Conservation (phyloP, 2,329 filamentous ascomycete species). For the Exophiala sideris region DNA sequence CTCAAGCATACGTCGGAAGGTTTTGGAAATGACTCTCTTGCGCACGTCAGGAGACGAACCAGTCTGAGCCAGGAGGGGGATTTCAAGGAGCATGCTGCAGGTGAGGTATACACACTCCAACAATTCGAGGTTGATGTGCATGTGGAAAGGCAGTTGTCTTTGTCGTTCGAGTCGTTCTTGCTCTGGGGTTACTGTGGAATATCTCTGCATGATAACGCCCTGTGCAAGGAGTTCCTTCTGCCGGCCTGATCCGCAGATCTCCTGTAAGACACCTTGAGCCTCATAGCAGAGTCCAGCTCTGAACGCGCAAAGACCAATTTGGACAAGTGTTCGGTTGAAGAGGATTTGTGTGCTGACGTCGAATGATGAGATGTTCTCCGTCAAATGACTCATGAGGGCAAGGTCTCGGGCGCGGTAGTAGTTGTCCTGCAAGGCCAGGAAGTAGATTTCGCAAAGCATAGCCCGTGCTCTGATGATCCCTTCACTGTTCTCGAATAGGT, state of each 20-base stretch:
- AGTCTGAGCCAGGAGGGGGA: constrained; percentile 92
- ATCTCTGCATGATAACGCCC: constrained; percentile 97
- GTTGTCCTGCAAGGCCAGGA: constrained; percentile 92
- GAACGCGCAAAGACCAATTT: constrained; percentile 98
- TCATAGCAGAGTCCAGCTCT: constrained; percentile 95
- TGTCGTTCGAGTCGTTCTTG: constrained; percentile 97
- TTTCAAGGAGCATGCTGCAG: constrained; percentile 98
- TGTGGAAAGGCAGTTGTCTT: constrained; percentile 97
- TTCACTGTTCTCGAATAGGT: constrained; percentile 90
- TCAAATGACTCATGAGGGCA: constrained; percentile 99
- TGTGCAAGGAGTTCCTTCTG: constrained; percentile 98
- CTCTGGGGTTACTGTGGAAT: constrained; percentile 92
- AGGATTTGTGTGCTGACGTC: constrained; percentile 97
- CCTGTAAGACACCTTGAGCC: constrained; percentile 93
- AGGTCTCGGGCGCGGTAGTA: constrained; percentile 98
- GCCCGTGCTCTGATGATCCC: constrained; percentile 93
- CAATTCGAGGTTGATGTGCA: constrained; percentile 99
- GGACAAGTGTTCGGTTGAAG: constrained; percentile 96
- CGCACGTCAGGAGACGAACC: constrained; percentile 95
- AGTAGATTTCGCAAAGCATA: constrained; percentile 98
- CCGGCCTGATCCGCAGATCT: constrained; percentile 94
- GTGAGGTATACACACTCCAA: constrained; percentile 98
- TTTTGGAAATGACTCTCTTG: constrained; percentile 98
- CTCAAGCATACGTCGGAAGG: constrained; percentile 97
- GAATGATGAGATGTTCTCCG: constrained; percentile 95